phyloP scores from a whole-genome alignment of 192 early-diverging fungal species.

The Phycomyces blakesleeanus region DNA sequence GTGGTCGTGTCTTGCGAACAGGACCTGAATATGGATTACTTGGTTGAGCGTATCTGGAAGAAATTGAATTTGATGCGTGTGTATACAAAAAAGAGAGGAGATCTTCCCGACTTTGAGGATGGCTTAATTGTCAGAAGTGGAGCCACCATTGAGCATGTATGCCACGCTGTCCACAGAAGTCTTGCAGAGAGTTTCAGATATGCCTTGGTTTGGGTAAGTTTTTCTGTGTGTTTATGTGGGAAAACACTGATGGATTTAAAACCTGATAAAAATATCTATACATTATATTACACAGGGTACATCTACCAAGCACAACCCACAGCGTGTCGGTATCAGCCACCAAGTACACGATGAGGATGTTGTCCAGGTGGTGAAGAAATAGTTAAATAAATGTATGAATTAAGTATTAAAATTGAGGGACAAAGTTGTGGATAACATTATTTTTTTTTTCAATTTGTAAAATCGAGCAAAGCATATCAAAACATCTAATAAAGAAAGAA shows the following conservation, averaged over 20 bases:
- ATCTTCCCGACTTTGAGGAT: slow-evolving; percentile 90
- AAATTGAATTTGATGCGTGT: slow-evolving; percentile 84
- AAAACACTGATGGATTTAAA: too few species aligned
- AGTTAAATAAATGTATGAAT: not conserved
- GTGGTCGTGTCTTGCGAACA: slow-evolving; percentile 87
- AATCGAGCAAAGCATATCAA: too few species aligned
- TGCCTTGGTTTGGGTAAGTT: slow-evolving; percentile 86
- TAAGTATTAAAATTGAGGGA: not conserved
- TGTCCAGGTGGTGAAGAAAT: slow-evolving; percentile 75
- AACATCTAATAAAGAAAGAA: too few species aligned
- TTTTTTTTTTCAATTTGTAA: too few species aligned
- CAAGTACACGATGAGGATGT: slow-evolving; percentile 92
- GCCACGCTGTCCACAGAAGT: slow-evolving; percentile 84
- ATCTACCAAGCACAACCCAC: slow-evolving; percentile 96
- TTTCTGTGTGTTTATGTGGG: not conserved
- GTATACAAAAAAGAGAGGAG: slow-evolving; percentile 95
- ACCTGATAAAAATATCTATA: too few species aligned
- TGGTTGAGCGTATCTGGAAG: slow-evolving; percentile 90
- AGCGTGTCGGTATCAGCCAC: slow-evolving; percentile 85
- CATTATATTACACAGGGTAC: slow-evolving; percentile 53
- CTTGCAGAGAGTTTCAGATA: slow-evolving; percentile 87
- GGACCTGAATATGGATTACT: slow-evolving; percentile 88
- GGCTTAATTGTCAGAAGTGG: slow-evolving; percentile 85
- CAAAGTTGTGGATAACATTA: too few species aligned
- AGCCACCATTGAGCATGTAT: slow-evolving; percentile 80